Evolutionary conservation across 495 filamentous ascomycete genomes (phyloP), one percentile per base, ranked within the genome.

Genomic region (Penicillium arizonense): DNA sequence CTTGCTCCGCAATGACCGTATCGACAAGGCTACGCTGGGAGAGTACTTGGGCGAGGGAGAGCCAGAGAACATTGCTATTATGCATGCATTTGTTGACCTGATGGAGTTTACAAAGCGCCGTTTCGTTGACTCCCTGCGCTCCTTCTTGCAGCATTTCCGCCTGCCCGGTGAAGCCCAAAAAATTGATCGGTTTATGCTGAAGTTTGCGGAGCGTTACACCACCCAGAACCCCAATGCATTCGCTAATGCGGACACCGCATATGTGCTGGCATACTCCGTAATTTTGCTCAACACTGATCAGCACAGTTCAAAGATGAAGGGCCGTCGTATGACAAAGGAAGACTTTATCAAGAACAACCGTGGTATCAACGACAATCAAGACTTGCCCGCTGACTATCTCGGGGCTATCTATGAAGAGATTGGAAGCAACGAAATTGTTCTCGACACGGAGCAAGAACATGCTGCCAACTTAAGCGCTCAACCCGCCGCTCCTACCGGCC

Each of bases 271-370:
- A 0, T 99, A 99, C 67, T 96, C 91, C 0, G 95, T 97, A 42
- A 96, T 99, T 53, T 74, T 99, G 83, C 77, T 99, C 18, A 99
- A 99, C 64, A 97, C 92, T 0, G 94, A 99, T 74, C 82, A 89
- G 56, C 95, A 99, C 70, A 97, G 93, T 64, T 74, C 67, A 44
- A 96, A 96, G 64, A 76, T 97, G 41, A 92, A 88, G 46, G 82
- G 80, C 1, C 67, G 58, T 6, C 84, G 92, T 38, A 99, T 99
- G 94, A 94, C 85, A 11, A 91, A 89, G 53, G 88, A 96, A 50
- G 95, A 99, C 41, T 99, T 97, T 65, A 91, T 99, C 74, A 96
- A 94, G 73, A 99, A 99, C 68, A 99, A 99, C 67, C 78, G 93
- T 32, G 94, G 94, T 39, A 99, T 99, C 76, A 97, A 99, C 64